phyloP scores from a whole-genome alignment of 1,139 yeast species.

The Williopsis jadinii region DNA sequence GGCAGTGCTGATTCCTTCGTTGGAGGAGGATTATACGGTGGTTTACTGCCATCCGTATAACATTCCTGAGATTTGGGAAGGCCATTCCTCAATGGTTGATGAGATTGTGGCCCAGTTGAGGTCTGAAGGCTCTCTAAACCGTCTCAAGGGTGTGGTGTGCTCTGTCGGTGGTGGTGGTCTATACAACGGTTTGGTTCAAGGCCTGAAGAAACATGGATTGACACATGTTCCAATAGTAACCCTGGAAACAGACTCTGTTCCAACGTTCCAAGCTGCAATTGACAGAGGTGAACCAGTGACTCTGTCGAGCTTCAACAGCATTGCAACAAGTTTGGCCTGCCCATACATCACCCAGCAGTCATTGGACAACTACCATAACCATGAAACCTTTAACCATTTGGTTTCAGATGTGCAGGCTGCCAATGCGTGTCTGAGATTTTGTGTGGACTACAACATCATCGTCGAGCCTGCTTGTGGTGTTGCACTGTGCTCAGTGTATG shows the following conservation, averaged over 20 bases:
- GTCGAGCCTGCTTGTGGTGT: slow-evolving; percentile 81
- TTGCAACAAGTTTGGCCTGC: slow-evolving; percentile 59
- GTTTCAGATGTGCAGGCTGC: slow-evolving; percentile 53
- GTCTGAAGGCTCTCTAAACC: slow-evolving; percentile 18
- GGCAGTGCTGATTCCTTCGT: slow-evolving; percentile 29
- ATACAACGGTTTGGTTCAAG: slow-evolving; percentile 54
- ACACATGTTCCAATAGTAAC: slow-evolving; percentile 39
- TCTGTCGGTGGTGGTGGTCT: slow-evolving; percentile 77
- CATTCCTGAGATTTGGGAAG: slow-evolving; percentile 58
- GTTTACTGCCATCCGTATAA: slow-evolving; percentile 71
- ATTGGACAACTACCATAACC: slow-evolving; percentile 33
- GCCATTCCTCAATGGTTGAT: slow-evolving; percentile 54
- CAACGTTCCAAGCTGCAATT: slow-evolving; percentile 46
- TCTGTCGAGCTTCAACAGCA: slow-evolving; percentile 40
- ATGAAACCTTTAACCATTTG: slow-evolving; percentile 36
- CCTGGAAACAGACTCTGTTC: slow-evolving; percentile 57
- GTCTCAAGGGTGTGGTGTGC: slow-evolving; percentile 53
- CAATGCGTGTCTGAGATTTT: slow-evolving; percentile 41
- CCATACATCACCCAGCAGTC: slow-evolving; percentile 44
- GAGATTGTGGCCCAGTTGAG: slow-evolving; percentile 44
- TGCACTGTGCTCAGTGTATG: slow-evolving; percentile 45
- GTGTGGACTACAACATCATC: slow-evolving; percentile 40
- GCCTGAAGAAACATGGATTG: slow-evolving; percentile 38
- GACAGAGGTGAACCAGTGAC: slow-evolving; percentile 36
- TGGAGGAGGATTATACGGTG: slow-evolving; percentile 22